A percentile compares a stretch with the other conserved stretches of the same genome.
These are phyloP conservation scores for Acanthamoeba culbertsoni DNA, from an alignment of 208 protist species.

Conservation along the genomic window DNA sequence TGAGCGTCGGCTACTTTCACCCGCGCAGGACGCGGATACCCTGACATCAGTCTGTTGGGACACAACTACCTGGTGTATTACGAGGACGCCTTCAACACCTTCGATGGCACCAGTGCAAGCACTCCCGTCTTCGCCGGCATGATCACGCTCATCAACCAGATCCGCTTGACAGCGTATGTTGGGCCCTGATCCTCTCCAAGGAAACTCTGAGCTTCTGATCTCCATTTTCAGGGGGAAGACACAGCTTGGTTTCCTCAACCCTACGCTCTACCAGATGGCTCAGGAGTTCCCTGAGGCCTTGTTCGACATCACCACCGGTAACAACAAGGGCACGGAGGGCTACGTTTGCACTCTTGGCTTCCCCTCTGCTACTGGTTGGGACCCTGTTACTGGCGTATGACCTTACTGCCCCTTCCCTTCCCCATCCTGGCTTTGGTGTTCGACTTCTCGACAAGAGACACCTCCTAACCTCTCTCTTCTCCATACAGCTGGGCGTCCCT, in stretches of 20 bases:
- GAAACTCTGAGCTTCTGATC: neutral
- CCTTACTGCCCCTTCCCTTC: neutral
- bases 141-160: conserved; percentile 71
- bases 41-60: neutral
- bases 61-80: neutral
- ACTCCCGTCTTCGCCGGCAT: conserved; percentile 71
- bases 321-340: conserved; percentile 7
- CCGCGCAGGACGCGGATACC: neutral
- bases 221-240: neutral
- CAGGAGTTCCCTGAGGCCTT: neutral
- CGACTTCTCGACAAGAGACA: too few relatives aligned
- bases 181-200: neutral
- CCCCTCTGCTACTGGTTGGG: neutral
- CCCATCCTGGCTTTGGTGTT: neutral
- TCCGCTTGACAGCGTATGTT: conserved; percentile 18
- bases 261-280: conserved; percentile 67
- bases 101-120: conserved; percentile 69
- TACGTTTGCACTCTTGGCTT: conserved; percentile 44
- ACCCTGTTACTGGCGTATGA: conserved; percentile 49
- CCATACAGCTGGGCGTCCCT: neutral
- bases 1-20: neutral
- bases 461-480: too few relatives aligned
- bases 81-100: neutral
- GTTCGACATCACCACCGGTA: conserved; percentile 70
- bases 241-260: conserved; percentile 79